phyloP scores from a whole-genome alignment of 768 basidiomycete genomes.

The Phylloporus scabripes region DNA sequence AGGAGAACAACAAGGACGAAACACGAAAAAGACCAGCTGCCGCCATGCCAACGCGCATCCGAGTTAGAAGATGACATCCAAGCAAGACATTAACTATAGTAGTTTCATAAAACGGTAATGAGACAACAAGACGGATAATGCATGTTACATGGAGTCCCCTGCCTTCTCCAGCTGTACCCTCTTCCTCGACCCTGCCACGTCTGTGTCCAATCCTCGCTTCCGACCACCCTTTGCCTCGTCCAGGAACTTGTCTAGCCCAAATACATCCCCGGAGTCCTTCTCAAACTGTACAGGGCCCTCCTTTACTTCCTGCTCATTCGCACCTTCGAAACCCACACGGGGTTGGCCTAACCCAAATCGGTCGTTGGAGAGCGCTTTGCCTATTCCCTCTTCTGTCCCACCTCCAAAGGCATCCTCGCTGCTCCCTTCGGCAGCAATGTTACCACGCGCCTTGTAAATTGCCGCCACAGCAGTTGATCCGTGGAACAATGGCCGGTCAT shows the following conservation, averaged over 20 bases:
- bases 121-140: not conserved
- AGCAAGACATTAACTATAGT: too few relatives aligned
- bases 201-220: constrained; percentile 80
- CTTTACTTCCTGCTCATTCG: constrained; percentile 73
- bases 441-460: constrained; percentile 96
- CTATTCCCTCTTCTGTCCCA: constrained; percentile 93
- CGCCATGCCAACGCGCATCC: constrained; percentile 18
- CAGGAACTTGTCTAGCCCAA: constrained; percentile 94
- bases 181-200: constrained; percentile 64
- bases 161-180: constrained; percentile 65
- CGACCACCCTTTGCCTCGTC: constrained; percentile 95
- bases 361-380: constrained; percentile 86
- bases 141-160: constrained; percentile 35
- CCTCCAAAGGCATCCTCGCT: constrained; percentile 92
- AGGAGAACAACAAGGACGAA: not conserved
- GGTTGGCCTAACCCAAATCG: constrained; percentile 87
- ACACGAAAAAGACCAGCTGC: not conserved
- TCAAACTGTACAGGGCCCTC: constrained; percentile 98
- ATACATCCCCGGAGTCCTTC: constrained; percentile 95
- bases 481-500: constrained; percentile 93
- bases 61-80: too few relatives aligned
- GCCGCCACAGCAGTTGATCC: constrained; percentile 96
- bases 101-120: not conserved
- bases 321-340: constrained; percentile 86
- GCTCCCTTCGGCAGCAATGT: constrained; percentile 60